Evolutionary conservation across 192 early-diverging fungal species (phyloP).

Genomic region (Coemansia sp.): DNA sequence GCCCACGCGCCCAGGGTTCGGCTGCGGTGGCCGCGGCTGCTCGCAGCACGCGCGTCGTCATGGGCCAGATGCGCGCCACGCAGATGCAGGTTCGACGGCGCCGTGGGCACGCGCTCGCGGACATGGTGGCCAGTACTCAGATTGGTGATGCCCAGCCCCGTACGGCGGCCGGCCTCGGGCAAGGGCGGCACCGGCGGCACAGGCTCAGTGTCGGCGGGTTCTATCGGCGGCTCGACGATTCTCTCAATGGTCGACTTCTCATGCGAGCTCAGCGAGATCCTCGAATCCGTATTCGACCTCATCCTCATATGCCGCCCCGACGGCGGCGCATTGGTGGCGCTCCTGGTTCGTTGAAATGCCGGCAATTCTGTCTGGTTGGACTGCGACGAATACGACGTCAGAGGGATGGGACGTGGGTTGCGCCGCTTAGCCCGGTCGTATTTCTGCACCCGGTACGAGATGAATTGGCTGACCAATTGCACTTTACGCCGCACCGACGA

Average conservation of each 20-base stretch:
- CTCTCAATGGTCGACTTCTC: constrained; percentile 9
- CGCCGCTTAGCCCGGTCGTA: constrained; percentile 43
- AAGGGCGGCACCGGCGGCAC: neutral
- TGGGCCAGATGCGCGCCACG: neutral
- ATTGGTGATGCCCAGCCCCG: constrained; percentile 25
- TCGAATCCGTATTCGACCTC: constrained; percentile 49
- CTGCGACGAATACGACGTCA: constrained; percentile 39
- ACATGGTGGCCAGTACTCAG: constrained; percentile 1
- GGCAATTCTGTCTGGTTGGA: constrained; percentile 41
- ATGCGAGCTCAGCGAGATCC: constrained; percentile 31
- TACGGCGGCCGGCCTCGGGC: neutral
- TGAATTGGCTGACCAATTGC: constrained; percentile 82
- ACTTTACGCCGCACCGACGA: constrained; percentile 69
- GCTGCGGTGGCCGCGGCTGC: constrained; percentile 9
- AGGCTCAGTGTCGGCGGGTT: neutral
- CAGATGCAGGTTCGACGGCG: neutral
- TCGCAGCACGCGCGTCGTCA: neutral
- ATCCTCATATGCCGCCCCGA: constrained; percentile 22
- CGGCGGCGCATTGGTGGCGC: constrained; percentile 18
- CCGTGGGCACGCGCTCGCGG: neutral
- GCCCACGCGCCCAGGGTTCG: constrained; percentile 14
- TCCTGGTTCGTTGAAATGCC: constrained; percentile 39
- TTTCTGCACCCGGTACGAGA: constrained; percentile 77
- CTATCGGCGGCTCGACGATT: neutral
- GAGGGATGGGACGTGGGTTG: constrained; percentile 4